Base-by-base conservation (phyloP, 1,284 basidiomycete genomes). In the Takashimella tepidaria region DNA sequence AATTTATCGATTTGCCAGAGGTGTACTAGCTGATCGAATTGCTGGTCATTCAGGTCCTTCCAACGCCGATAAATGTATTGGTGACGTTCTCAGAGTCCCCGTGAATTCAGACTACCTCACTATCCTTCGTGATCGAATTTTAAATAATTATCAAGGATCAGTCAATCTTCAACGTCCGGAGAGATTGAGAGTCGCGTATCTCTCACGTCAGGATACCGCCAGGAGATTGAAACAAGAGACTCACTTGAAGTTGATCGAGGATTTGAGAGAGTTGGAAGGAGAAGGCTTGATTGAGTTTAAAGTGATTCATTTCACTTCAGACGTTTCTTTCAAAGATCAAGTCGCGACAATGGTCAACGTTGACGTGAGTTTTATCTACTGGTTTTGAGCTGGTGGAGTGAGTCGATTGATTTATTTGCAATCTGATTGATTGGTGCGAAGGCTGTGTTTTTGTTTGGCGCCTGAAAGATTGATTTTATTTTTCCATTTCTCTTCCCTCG, bases 181-280 rank as follows among this genome's bases (percentile, higher is more conserved):
- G 6, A 25, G 16, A n/a, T 57, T 58, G 16, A 56, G 54, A 4
- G 24, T 60, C 16, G 41, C 24, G 11, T 55, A 55, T 47, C 49
- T 58, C 19, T 41, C 45, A 41, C 51, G 59, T 12, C 56, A 90
- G 67, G 81, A 78, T 3, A 89, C 83, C 8, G 76, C 85, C 3
- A 80, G 88, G 10, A 62, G 65, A 46, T 56, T 74, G n/a, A 45
- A 37, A 13, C 47, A 57, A 11, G 56, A 58, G 4, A 63, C 66
- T 42, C 69, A 72, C 51, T 42, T 60, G 1, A 47, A 45, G 22
- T 58, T 74, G 19, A 59, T 70, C 10, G 49, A 48, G 37, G 64
- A 50, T 8, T 53, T 72, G 27, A 77, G 84, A 61, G 79, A 79
- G 59, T 45, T 57, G n/a, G 40, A 51, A 1, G 50, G 47, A 2